Percentiles rank a stretch among this genome's conserved stretches.
These are phyloP conservation scores for Glonium stellatum DNA, from an alignment of 495 filamentous ascomycete genomes.

Conservation along the genomic window DNA sequence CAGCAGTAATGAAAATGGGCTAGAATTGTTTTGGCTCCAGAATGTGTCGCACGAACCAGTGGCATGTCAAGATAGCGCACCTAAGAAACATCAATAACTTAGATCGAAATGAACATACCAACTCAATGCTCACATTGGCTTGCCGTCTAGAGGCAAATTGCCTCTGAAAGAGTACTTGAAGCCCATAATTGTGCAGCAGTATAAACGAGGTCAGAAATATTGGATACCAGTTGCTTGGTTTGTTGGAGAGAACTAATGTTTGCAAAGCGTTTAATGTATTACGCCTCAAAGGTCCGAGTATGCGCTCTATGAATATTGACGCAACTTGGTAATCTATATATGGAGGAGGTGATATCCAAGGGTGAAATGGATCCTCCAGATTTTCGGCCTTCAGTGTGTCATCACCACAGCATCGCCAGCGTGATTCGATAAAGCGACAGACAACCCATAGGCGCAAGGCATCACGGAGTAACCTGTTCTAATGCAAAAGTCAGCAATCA, in stretches of 20 bases:
- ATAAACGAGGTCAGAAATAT: slow-evolving; percentile 37
- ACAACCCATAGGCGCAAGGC: slow-evolving; percentile 37
- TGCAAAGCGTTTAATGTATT: slow-evolving; percentile 34
- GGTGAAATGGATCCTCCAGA: slow-evolving; percentile 32
- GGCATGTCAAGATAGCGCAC: slow-evolving; percentile 38
- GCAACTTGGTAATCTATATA: slow-evolving; percentile 40
- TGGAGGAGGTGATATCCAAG: slow-evolving; percentile 34
- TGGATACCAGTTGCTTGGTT: slow-evolving; percentile 35
- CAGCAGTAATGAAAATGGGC: slow-evolving; percentile 42
- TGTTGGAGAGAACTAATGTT: slow-evolving; percentile 31
- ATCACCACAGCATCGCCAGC: slow-evolving; percentile 36
- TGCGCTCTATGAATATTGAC: slow-evolving; percentile 36
- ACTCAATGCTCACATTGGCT: not conserved
- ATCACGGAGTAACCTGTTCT: slow-evolving; percentile 37
- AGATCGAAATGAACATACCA: not conserved
- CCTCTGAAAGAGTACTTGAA: slow-evolving; percentile 34
- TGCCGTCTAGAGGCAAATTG: slow-evolving; percentile 32
- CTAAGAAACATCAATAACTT: slow-evolving; percentile 11
- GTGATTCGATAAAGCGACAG: slow-evolving; percentile 37
- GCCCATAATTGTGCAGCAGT: slow-evolving; percentile 40
- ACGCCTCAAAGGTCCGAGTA: slow-evolving; percentile 32
- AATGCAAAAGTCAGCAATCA: not conserved
- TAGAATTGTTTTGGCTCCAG: slow-evolving; percentile 39
- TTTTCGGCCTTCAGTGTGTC: slow-evolving; percentile 27
- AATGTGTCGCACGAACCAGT: slow-evolving; percentile 38